A percentile compares a stretch with the other conserved stretches of the same genome.
These are phyloP conservation scores for Xylaria digitata DNA, from an alignment of 2,329 filamentous ascomycete genomes.

Conservation along the genomic window DNA sequence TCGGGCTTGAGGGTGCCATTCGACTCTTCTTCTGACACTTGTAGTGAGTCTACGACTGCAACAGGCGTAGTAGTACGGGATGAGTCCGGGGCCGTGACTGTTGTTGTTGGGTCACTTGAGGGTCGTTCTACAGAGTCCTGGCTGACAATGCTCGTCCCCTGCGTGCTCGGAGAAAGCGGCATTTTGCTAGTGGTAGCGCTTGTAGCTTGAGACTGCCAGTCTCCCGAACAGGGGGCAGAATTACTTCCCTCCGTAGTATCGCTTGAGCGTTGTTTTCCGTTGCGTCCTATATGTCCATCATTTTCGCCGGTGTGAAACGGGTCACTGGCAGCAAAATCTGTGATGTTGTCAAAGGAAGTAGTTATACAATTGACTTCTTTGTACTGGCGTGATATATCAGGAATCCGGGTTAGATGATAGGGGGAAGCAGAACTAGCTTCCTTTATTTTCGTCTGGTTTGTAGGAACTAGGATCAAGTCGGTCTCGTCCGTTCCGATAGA, in stretches of 20 bases:
- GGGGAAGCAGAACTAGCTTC: constrained; percentile 42
- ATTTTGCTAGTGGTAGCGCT: constrained; percentile 72
- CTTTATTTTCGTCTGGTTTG: constrained; percentile 47
- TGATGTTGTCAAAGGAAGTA: constrained; percentile 59
- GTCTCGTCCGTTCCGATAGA: constrained; percentile 37
- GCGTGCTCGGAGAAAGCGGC: constrained; percentile 72
- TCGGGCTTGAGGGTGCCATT: constrained; percentile 61
- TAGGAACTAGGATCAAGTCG: constrained; percentile 39
- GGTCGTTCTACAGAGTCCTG: constrained; percentile 66
- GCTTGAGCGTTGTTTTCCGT: constrained; percentile 66
- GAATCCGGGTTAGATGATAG: constrained; percentile 48
- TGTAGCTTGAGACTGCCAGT: constrained; percentile 72
- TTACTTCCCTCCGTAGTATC: constrained; percentile 71
- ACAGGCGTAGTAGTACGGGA: constrained; percentile 48
- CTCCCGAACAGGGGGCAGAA: constrained; percentile 64
- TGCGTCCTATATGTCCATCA: constrained; percentile 48
- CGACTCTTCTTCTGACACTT: constrained; percentile 52
- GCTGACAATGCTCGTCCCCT: constrained; percentile 74
- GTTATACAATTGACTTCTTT: constrained; percentile 59
- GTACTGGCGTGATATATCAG: constrained; percentile 51
- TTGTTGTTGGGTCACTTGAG: constrained; percentile 56
- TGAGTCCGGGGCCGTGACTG: constrained; percentile 54
- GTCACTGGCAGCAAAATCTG: constrained; percentile 62
- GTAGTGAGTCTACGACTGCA: constrained; percentile 46
- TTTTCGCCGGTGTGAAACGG: constrained; percentile 59